A percentile compares a stretch with the other conserved stretches of the same genome.
phyloP scores from a whole-genome alignment of 139 green algal species.

The Volvox reticuliferus region DNA sequence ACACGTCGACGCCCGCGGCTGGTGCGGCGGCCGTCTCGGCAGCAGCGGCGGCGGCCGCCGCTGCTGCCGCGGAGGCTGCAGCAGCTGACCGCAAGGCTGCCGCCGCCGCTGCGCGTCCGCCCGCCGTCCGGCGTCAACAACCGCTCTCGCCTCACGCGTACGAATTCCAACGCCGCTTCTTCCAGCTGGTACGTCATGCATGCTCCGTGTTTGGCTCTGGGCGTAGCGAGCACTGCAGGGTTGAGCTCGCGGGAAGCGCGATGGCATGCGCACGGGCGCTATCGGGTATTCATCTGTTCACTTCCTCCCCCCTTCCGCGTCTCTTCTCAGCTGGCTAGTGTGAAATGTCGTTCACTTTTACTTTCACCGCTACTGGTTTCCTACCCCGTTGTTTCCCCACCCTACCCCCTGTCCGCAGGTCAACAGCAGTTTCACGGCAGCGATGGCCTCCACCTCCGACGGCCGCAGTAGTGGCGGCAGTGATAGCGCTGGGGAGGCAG shows the following conservation, averaged over 20 bases:
- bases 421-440: background rate
- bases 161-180: constrained; percentile 30
- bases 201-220: too few relatives aligned
- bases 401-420: background rate
- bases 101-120: background rate
- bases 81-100: background rate
- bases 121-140: background rate
- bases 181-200: background rate
- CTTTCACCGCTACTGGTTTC: too few relatives aligned
- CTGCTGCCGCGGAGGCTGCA: background rate
- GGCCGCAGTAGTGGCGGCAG: background rate
- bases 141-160: constrained; percentile 7
- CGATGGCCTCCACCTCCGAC: background rate
- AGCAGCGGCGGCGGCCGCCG: background rate
- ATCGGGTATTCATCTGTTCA: too few relatives aligned
- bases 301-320: too few relatives aligned
- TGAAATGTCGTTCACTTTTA: too few relatives aligned
- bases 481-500: background rate
- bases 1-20: background rate
- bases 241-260: too few relatives aligned
- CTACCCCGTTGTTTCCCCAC: background rate
- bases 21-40: background rate
- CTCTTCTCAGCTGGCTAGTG: too few relatives aligned
- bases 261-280: too few relatives aligned
- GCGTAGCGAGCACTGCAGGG: too few relatives aligned